Evolutionary conservation across 148 eudicot species (phyloP).

Genomic region (Salicornia ramosissima): DNA sequence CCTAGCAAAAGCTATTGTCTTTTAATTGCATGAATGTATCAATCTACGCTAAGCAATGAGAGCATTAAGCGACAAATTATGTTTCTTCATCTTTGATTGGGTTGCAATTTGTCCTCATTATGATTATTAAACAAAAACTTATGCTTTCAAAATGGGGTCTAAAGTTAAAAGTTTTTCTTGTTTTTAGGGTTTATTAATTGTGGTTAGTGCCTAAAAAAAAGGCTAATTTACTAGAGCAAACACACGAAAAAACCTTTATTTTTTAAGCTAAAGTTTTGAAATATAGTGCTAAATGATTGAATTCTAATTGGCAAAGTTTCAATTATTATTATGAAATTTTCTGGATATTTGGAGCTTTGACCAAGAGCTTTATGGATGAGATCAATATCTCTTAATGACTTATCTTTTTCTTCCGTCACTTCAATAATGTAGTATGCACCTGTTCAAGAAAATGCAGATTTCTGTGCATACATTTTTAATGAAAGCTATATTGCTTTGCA

Average conservation of each 20-base stretch:
- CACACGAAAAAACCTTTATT: not conserved
- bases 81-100: not conserved
- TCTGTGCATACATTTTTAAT: not conserved
- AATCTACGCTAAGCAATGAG: not conserved
- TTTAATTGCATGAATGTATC: not conserved
- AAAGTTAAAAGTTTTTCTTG: not conserved
- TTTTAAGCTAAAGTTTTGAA: slow-evolving; percentile 9
- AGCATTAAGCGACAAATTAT: not conserved
- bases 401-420: not conserved
- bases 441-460: not conserved
- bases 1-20: too few relatives aligned
- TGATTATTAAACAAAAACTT: not conserved
- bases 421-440: slow-evolving; percentile 13
- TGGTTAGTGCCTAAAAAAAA: not conserved
- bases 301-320: not conserved
- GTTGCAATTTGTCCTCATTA: not conserved
- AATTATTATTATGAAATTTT: slow-evolving; percentile 1
- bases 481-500: slow-evolving; percentile 2
- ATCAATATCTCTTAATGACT: not conserved
- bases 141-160: slow-evolving; percentile 1
- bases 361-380: slow-evolving; percentile 9
- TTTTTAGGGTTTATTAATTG: not conserved
- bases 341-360: slow-evolving; percentile 16
- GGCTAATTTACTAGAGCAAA: not conserved
- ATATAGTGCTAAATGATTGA: not conserved